Conservation (phyloP, 2,329 filamentous ascomycete species). For the Setomelanomma holmii region DNA sequence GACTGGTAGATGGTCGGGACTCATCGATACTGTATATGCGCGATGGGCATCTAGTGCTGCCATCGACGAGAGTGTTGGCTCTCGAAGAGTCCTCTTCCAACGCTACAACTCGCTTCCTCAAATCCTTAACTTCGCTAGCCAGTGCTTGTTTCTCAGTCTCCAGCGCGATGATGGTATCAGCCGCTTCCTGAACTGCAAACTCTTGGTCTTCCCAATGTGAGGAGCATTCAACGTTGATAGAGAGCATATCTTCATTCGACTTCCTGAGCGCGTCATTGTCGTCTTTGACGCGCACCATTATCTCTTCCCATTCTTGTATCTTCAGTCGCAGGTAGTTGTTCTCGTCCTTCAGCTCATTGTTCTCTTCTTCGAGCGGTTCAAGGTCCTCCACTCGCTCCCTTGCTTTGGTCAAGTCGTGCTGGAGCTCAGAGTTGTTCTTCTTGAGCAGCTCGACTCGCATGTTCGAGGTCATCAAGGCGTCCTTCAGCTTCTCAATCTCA, state of each 20-base stretch:
- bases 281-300: constrained; percentile 22
- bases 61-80: constrained; percentile 21
- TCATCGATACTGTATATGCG: constrained; percentile 44
- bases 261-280: constrained; percentile 22
- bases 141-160: constrained; percentile 37
- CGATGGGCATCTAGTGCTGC: constrained; percentile 22
- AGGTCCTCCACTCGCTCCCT: constrained; percentile 35
- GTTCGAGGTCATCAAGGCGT: constrained; percentile 37
- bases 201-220: constrained; percentile 32
- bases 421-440: constrained; percentile 39
- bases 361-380: constrained; percentile 34
- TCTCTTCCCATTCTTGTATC: constrained; percentile 28
- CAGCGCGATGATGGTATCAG: constrained; percentile 38
- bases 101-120: constrained; percentile 26
- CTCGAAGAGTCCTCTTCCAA: constrained; percentile 18
- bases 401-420: constrained; percentile 32
- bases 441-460: constrained; percentile 41
- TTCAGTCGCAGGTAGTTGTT: constrained; percentile 30
- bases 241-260: constrained; percentile 31
- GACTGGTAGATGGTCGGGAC: constrained; percentile 44
- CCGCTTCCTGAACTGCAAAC: constrained; percentile 42
- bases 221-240: constrained; percentile 37
- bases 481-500: constrained; percentile 35
- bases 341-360: constrained; percentile 32
- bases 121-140: constrained; percentile 27